Base-by-base conservation (phyloP, 1,284 basidiomycete species). In the Ustilago cynodontis region DNA sequence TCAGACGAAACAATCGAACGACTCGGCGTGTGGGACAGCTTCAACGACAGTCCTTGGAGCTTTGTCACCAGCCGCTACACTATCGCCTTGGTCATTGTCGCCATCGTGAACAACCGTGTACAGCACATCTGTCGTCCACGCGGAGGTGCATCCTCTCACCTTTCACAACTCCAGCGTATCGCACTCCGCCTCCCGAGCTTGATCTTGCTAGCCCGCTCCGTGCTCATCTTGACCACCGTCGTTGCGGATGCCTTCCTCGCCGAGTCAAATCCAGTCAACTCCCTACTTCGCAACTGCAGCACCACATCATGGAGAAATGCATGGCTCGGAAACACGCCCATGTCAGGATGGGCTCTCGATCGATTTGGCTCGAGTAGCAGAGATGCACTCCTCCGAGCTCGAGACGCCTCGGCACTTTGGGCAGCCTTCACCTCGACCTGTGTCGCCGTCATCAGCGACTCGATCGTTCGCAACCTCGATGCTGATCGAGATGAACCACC, bases 121-220 rank as follows among this genome's bases (percentile, higher is more conserved):
- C 78, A 82, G 31, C 82, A 85, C 61, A 78, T 85, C 45, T 85
- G 83, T 60, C 66, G 82, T 1, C 82, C 83, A 10, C 49, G 79
- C 3, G 71, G 75, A 5, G 69, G 82, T 7, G 77, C 76, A 24
- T 49, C 72, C 22, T 39, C 49, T 6, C 65, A 61, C 3, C 67
- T 85, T 2, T 63, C 73, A 3, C 54, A 56, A 18, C 24, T 41
- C 0, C 71, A 78, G 57, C 64, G 82, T 1, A 20, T 80, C 8
- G 57, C 78, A 11, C 56, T 85, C 16, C 79, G 81, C 7, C 13
- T 82, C 2, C 83, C 83, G 5, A 63, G 78, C 18, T 54, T 85
- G 22, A 16, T 76, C 1, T 63, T 82, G 26, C 67, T 85, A 1
- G 33, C 63, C 18, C 68, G 75, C 9, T 43, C 80, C 0, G 60